Conservation (phyloP, 106 monocot species). For the Cymbidium sinense region DNA sequence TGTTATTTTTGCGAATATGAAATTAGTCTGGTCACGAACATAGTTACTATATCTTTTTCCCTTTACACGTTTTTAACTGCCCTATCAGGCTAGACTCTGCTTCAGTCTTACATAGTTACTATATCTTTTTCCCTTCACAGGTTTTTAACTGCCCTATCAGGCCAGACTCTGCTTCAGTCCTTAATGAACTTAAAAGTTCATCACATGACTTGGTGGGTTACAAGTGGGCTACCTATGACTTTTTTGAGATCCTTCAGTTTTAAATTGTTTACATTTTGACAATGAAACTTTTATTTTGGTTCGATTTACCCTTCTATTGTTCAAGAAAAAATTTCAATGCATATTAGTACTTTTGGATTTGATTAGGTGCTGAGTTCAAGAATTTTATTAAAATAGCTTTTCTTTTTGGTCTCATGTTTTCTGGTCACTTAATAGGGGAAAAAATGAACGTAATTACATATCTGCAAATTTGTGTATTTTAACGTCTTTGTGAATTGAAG, state of each 20-base stretch:
- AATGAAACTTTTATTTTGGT: neutral
- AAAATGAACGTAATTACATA: neutral
- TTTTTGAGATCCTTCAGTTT: neutral
- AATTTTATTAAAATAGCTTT: neutral
- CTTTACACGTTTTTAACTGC: conserved; percentile 62
- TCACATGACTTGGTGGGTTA: conserved; percentile 69
- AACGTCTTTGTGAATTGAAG: neutral
- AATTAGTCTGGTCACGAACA: neutral
- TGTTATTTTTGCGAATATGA: neutral
- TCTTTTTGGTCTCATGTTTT: neutral
- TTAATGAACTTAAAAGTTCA: conserved; percentile 54
- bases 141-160: conserved; percentile 82
- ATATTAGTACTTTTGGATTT: neutral
- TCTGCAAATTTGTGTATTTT: neutral
- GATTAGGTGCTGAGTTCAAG: neutral
- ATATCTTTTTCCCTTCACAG: conserved; percentile 16
- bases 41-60: neutral
- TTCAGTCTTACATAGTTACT: too few species aligned
- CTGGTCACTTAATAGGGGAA: neutral
- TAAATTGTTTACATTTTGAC: neutral
- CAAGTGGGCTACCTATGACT: neutral
- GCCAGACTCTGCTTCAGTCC: conserved; percentile 57
- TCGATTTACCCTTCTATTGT: neutral
- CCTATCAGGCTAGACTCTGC: conserved; percentile 71
- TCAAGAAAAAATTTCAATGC: neutral